These are phyloP conservation scores for Grifola frondosa DNA, from an alignment of 1,284 basidiomycete genomes.

Conservation along the genomic window DNA sequence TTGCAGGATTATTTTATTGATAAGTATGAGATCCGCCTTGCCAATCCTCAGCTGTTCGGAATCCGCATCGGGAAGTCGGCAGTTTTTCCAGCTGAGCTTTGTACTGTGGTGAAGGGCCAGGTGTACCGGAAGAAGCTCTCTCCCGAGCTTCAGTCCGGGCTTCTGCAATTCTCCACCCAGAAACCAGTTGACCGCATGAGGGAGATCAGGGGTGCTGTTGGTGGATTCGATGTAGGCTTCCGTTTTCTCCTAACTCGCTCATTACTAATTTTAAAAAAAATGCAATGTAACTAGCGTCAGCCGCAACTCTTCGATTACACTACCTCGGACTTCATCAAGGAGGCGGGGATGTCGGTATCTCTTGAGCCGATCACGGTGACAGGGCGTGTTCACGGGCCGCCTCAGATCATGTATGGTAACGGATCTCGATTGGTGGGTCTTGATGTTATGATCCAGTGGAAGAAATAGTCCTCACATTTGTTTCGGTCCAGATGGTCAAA, in stretches of 20 bases:
- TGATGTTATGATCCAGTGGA: neutral
- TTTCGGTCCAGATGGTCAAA: slow-evolving; percentile 12
- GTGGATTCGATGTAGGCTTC: slow-evolving; percentile 20
- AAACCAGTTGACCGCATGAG: slow-evolving; percentile 37
- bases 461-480: neutral
- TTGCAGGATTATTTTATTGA: no score
- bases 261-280: no score
- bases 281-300: neutral
- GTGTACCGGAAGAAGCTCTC: slow-evolving; percentile 47
- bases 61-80: slow-evolving; percentile 32
- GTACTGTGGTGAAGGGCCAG: slow-evolving; percentile 45
- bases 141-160: slow-evolving; percentile 35
- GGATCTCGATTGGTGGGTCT: slow-evolving; percentile 13
- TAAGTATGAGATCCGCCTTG: no score
- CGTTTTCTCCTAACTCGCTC: no score
- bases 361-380: slow-evolving; percentile 23
- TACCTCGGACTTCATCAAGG: slow-evolving; percentile 33
- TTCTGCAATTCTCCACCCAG: slow-evolving; percentile 45
- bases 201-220: slow-evolving; percentile 36
- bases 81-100: slow-evolving; percentile 50
- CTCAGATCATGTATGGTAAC: slow-evolving; percentile 28
- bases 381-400: slow-evolving; percentile 30
- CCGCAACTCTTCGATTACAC: slow-evolving; percentile 30
- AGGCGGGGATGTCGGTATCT: slow-evolving; percentile 32
- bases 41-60: no score